A percentile compares a stretch with the other conserved stretches of the same genome.
Evolutionary conservation across 352 stramenopile species (phyloP).

Genomic region (Blastocystis sp.): DNA sequence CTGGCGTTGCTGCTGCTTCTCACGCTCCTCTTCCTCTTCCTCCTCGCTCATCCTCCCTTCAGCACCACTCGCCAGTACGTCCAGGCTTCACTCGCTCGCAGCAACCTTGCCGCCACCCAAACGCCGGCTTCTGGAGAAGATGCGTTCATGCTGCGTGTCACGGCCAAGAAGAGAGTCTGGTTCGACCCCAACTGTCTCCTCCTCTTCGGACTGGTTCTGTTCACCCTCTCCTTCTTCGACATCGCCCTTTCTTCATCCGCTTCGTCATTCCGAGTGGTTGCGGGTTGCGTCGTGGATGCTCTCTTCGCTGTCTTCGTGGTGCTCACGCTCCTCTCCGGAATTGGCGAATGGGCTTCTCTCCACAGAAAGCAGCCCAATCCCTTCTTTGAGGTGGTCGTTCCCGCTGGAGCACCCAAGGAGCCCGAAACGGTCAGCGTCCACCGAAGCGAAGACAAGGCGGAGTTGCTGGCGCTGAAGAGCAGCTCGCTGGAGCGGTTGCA

Average conservation of each 20-base stretch:
- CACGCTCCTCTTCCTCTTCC: not conserved
- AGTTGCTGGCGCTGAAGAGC: not conserved
- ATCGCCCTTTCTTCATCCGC: not conserved
- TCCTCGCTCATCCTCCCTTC: slow-evolving; percentile 1
- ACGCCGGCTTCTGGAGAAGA: not conserved
- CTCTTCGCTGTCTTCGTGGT: slow-evolving; percentile 23
- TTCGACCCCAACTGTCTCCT: slow-evolving; percentile 8
- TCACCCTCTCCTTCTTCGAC: not conserved
- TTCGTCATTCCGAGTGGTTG: not conserved
- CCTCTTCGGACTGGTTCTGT: not conserved
- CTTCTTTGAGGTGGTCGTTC: slow-evolving; percentile 2
- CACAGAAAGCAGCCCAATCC: not conserved
- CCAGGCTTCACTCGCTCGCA: not conserved
- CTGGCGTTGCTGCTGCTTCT: not conserved
- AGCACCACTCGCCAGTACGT: not conserved
- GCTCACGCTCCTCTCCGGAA: not conserved
- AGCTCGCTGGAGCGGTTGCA: not conserved
- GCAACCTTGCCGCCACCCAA: not conserved
- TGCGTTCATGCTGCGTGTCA: not conserved
- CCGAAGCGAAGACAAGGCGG: not conserved
- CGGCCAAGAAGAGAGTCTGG: not conserved
- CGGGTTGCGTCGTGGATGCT: not conserved
- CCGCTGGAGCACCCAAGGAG: not conserved
- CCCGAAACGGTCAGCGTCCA: not conserved
- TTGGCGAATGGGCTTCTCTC: not conserved